Conservation (phyloP, 306 rosid genomes). For the Senna tora region DNA sequence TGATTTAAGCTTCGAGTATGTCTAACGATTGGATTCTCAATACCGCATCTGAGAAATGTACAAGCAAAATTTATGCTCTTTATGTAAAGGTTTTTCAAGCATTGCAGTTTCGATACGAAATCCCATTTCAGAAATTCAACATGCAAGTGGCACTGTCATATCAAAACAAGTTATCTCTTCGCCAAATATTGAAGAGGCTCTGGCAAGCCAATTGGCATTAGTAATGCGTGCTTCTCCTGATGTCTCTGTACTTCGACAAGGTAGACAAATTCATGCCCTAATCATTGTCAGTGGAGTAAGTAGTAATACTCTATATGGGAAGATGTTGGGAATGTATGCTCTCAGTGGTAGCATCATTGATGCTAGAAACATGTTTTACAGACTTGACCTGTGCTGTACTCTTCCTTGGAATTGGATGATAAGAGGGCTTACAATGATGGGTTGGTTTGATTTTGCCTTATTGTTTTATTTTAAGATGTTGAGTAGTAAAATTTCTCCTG, state of each 20-base stretch:
- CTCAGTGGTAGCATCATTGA: slow-evolving; percentile 58
- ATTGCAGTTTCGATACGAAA: slow-evolving; percentile 24
- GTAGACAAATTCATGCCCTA: slow-evolving; percentile 66
- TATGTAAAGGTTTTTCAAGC: slow-evolving; percentile 30
- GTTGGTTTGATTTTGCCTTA: slow-evolving; percentile 59
- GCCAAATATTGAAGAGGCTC: slow-evolving; percentile 36
- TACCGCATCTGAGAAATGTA: slow-evolving; percentile 33
- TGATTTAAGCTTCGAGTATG: slow-evolving; percentile 8
- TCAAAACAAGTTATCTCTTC: slow-evolving; percentile 19
- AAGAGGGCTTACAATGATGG: slow-evolving; percentile 64
- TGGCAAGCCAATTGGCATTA: slow-evolving; percentile 43
- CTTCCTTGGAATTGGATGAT: slow-evolving; percentile 90
- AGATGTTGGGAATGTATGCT: slow-evolving; percentile 66
- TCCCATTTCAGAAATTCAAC: slow-evolving; percentile 35
- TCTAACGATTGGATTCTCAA: not conserved
- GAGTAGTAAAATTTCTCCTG: slow-evolving; percentile 65
- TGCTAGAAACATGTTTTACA: slow-evolving; percentile 65
- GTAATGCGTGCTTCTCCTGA: slow-evolving; percentile 55
- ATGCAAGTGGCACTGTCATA: slow-evolving; percentile 32
- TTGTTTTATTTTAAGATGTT: slow-evolving; percentile 84
- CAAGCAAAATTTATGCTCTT: slow-evolving; percentile 18
- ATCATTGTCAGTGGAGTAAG: slow-evolving; percentile 52
- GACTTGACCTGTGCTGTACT: slow-evolving; percentile 50
- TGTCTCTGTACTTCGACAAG: slow-evolving; percentile 55
- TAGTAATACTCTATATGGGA: slow-evolving; percentile 42